These are phyloP conservation scores for Penicillium sp. DNA, from an alignment of 2,329 filamentous ascomycete genomes.

Conservation along the genomic window DNA sequence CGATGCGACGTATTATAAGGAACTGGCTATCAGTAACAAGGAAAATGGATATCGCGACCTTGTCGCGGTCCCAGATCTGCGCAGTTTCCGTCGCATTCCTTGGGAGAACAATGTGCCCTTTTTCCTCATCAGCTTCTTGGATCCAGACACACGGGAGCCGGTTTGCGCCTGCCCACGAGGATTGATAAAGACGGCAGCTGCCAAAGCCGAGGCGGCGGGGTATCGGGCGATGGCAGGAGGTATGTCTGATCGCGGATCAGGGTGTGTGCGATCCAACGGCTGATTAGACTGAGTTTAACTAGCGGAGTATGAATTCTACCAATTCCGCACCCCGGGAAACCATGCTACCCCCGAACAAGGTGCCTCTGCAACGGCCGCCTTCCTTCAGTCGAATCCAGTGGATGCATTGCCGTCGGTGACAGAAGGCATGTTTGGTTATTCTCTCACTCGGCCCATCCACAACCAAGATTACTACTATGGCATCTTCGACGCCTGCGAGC, in stretches of 20 bases:
- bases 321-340: conserved; percentile 68
- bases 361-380: conserved; percentile 68
- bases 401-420: conserved; percentile 74
- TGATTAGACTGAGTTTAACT: conserved; percentile 1
- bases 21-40: conserved; percentile 83
- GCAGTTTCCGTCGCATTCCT: conserved; percentile 76
- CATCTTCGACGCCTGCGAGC: conserved; percentile 74
- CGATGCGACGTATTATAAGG: conserved; percentile 81
- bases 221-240: conserved; percentile 86
- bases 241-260: conserved; percentile 43
- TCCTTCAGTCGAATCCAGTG: conserved; percentile 70
- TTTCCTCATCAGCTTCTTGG: conserved; percentile 78
- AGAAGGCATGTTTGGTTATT: conserved; percentile 96
- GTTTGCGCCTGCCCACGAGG: conserved; percentile 77
- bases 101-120: conserved; percentile 88
- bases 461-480: conserved; percentile 93
- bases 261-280: conserved; percentile 5
- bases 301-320: conserved; percentile 96
- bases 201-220: conserved; percentile 65
- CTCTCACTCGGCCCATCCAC: conserved; percentile 77
- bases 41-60: conserved; percentile 87
- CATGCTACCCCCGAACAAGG: conserved; percentile 53
- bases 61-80: conserved; percentile 75
- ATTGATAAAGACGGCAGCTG: conserved; percentile 65
- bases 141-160: conserved; percentile 70